Conservation (phyloP, 768 basidiomycete species). For the Lactarius hengduanensis region DNA sequence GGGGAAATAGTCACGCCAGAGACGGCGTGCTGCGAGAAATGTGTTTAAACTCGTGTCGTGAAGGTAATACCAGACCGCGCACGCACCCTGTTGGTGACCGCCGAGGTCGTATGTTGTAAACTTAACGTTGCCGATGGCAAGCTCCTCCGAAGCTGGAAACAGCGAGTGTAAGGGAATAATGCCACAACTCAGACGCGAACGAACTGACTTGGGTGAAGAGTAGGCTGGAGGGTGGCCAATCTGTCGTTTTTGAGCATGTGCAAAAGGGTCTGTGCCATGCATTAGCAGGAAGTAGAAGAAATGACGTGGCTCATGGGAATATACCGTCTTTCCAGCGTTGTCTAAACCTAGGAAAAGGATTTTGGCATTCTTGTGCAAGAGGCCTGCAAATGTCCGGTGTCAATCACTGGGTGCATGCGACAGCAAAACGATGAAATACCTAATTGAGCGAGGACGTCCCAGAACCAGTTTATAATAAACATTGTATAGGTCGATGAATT, state of each 20-base stretch:
- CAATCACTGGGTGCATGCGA: slow-evolving; percentile 6
- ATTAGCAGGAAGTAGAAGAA: background rate
- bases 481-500: slow-evolving; percentile 39
- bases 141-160: slow-evolving; percentile 87
- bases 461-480: slow-evolving; percentile 95
- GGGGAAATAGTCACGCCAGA: slow-evolving; percentile 99
- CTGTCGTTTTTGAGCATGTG: slow-evolving; percentile 99
- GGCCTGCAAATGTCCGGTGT: slow-evolving; percentile 46
- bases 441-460: slow-evolving; percentile 90
- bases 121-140: slow-evolving; percentile 98
- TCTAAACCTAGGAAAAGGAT: slow-evolving; percentile 98
- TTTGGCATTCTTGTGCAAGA: slow-evolving; percentile 98
- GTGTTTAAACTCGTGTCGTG: slow-evolving; percentile 1
- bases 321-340: slow-evolving; percentile 98
- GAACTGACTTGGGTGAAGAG: slow-evolving; percentile 92
- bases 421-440: slow-evolving; percentile 47
- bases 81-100: slow-evolving; percentile 91
- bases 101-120: slow-evolving; percentile 99
- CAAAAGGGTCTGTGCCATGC: slow-evolving; percentile 68
- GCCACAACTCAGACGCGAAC: slow-evolving; percentile 14
- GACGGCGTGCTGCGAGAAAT: slow-evolving; percentile 70
- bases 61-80: slow-evolving; percentile 9
- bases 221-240: slow-evolving; percentile 95
- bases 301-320: slow-evolving; percentile 31
- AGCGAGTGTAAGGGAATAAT: slow-evolving; percentile 19